Base-by-base conservation (phyloP, 352 stramenopile genomes). In the Albugo candida region DNA sequence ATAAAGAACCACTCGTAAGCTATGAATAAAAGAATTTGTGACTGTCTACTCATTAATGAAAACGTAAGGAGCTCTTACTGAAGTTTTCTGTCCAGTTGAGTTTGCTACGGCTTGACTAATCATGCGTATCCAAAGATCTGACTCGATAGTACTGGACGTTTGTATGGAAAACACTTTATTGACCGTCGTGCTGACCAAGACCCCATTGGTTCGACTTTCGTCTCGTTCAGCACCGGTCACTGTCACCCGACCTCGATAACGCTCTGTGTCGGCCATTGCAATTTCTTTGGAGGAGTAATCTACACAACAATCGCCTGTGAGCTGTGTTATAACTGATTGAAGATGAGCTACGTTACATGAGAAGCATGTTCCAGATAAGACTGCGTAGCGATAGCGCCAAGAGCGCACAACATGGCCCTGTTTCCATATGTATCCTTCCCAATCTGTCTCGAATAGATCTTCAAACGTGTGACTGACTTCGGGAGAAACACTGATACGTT, bases 381-480 rank as follows among this genome's bases (percentile, higher is more conserved):
- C 67, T 5, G 73, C 74, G 56, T 86, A 91, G 41, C 77, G 77
- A 46, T 84, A 82, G 16, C 77, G 66, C 77, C 77, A 91, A 41
- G 75, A 83, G 53, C 75, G 74, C 45, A 91, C 74, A 47, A 91
- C 77, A 45, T 91, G 74, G 18, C 77, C 75, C 53, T 91, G 77
- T 47, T 91, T 91, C 75, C 75, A 87, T 41, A 87, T 67, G 51
- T 91, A 91, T 5, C 77, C 77, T 52, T 91, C 77, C 77, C 77
- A 91, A 55, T 91, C 76, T 36, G 77, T 89, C 55, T 89, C 77
- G 37, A 85, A 85, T 51, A 83, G 67, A 47, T 89, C 76, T 35
- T 89, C 76, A 27, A 83, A 85, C 13, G 71, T 62, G 52, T 71
- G 63, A 38, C 53, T 74, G n/a, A 79, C 59, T 49, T 86, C 73